Evolutionary conservation across 768 basidiomycete species (phyloP).

Genomic region (Kwoniella dejecticola): DNA sequence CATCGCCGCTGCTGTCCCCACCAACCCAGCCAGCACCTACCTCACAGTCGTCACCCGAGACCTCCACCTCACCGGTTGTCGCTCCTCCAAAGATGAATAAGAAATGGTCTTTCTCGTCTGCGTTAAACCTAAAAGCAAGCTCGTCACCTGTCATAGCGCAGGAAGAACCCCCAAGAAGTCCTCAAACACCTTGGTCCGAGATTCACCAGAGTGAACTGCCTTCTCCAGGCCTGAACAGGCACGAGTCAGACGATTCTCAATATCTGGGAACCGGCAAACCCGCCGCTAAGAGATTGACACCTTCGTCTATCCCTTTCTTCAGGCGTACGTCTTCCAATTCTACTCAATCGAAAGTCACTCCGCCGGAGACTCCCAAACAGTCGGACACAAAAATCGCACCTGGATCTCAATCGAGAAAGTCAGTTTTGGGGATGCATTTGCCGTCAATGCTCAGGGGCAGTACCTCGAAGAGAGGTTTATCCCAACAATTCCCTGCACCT

Average conservation of each 20-base stretch:
- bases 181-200: slow-evolving; percentile 45
- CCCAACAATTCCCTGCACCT: slow-evolving; percentile 30
- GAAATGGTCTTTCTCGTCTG: slow-evolving; percentile 56
- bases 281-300: slow-evolving; percentile 35
- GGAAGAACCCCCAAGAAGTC: slow-evolving; percentile 44
- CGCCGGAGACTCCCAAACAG: slow-evolving; percentile 22
- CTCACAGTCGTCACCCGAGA: slow-evolving; percentile 10
- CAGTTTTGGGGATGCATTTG: slow-evolving; percentile 75
- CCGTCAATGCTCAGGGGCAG: slow-evolving; percentile 82
- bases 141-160: slow-evolving; percentile 39
- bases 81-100: slow-evolving; percentile 46
- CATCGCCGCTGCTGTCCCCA: slow-evolving; percentile 1
- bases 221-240: slow-evolving; percentile 25
- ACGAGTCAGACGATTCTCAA: slow-evolving; percentile 20
- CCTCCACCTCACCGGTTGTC: slow-evolving; percentile 13
- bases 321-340: slow-evolving; percentile 53
- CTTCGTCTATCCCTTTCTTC: slow-evolving; percentile 54
- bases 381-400: slow-evolving; percentile 3
- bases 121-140: slow-evolving; percentile 44
- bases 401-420: slow-evolving; percentile 54
- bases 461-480: slow-evolving; percentile 74
- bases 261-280: slow-evolving; percentile 19
- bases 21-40: slow-evolving; percentile 16
- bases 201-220: slow-evolving; percentile 28
- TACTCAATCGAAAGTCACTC: slow-evolving; percentile 23